phyloP scores from a whole-genome alignment of 495 filamentous ascomycete genomes.

The Podospora tetraspora region DNA sequence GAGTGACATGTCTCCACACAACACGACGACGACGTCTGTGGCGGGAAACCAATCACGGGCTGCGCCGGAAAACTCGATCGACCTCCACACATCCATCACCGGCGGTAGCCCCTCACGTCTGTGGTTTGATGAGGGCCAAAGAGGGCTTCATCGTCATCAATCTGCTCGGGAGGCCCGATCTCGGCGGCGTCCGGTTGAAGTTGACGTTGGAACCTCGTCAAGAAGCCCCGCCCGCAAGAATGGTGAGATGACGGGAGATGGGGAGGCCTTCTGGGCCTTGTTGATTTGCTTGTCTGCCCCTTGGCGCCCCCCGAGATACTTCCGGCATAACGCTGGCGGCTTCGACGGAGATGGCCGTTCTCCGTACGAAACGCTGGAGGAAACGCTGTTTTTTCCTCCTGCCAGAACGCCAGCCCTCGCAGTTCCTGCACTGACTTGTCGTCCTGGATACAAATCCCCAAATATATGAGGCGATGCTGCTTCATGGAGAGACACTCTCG shows the following conservation, averaged over 20 bases:
- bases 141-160: conserved; percentile 9
- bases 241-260: background rate
- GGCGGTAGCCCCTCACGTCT: conserved; percentile 15
- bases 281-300: no score
- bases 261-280: no score
- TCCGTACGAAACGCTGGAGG: background rate
- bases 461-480: background rate
- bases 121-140: background rate
- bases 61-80: conserved; percentile 18
- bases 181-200: conserved; percentile 19
- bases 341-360: background rate
- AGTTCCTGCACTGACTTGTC: background rate
- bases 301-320: background rate
- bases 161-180: conserved; percentile 20
- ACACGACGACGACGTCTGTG: conserved; percentile 13
- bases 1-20: conserved; percentile 7
- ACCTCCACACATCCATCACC: conserved; percentile 6
- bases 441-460: background rate
- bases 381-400: background rate
- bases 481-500: background rate
- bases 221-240: background rate
- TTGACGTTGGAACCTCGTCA: background rate
- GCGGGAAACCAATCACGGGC: background rate
- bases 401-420: background rate
- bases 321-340: background rate